Percentiles rank a stretch among this genome's conserved stretches.
Evolutionary conservation across 2,329 filamentous ascomycete species (phyloP).

Genomic region (Venturia asperata): DNA sequence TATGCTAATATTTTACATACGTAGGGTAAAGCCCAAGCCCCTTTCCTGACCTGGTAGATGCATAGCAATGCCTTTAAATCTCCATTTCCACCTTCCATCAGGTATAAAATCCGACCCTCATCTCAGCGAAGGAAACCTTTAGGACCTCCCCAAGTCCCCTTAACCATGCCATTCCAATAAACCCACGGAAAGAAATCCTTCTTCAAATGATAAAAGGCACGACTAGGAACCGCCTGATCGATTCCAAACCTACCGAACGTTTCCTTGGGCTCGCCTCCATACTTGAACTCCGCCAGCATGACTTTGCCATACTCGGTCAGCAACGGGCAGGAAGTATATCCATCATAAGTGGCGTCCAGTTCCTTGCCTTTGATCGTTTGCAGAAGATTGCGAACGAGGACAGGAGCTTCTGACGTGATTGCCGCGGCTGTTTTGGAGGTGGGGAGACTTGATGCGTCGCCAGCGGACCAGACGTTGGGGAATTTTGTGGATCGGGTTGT

Average conservation of each 20-base stretch:
- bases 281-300: constrained; percentile 59
- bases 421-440: constrained; percentile 37
- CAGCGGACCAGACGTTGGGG: constrained; percentile 34
- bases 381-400: constrained; percentile 33
- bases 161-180: constrained; percentile 53
- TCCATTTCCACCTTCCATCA: neutral
- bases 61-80: neutral
- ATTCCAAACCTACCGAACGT: constrained; percentile 53
- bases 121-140: constrained; percentile 38
- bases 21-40: no score
- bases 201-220: constrained; percentile 56
- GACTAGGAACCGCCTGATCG: constrained; percentile 50
- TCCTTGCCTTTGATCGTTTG: constrained; percentile 27
- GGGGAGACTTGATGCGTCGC: constrained; percentile 33
- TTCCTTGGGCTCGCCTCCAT: constrained; percentile 56
- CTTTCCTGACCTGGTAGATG: neutral
- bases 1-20: no score
- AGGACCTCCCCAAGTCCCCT: constrained; percentile 55
- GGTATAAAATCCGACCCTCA: neutral
- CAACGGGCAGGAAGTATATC: constrained; percentile 36
- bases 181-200: constrained; percentile 64
- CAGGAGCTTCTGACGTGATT: constrained; percentile 33
- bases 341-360: constrained; percentile 29
- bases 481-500: constrained; percentile 35
- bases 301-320: constrained; percentile 52